These are phyloP conservation scores for Leishmania guyanensis DNA, from an alignment of 208 protist genomes.

Conservation along the genomic window DNA sequence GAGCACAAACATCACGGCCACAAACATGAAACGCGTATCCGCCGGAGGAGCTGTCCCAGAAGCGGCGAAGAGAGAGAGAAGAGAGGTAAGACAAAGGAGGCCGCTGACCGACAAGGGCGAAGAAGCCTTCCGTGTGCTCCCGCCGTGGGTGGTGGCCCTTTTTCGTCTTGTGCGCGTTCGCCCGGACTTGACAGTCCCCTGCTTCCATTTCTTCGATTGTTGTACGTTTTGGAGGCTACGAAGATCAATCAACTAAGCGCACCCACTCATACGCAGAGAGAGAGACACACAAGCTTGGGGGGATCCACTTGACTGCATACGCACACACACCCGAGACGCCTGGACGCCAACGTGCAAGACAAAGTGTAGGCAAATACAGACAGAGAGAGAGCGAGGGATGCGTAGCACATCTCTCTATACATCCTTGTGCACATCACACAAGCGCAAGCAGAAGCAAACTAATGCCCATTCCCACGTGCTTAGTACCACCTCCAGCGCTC, in stretches of 20 bases:
- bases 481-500: slow-evolving; percentile 93
- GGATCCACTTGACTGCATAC: background rate
- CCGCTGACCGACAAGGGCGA: background rate
- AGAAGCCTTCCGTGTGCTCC: background rate
- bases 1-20: too few species aligned
- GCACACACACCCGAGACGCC: background rate
- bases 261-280: background rate
- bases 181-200: background rate
- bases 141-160: background rate
- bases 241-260: background rate
- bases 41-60: background rate
- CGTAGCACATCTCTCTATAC: background rate
- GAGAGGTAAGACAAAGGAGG: background rate
- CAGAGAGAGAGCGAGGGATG: background rate
- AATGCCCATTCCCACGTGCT: background rate
- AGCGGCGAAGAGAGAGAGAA: background rate
- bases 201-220: background rate
- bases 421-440: background rate
- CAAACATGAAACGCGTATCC: background rate
- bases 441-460: slow-evolving; percentile 14
- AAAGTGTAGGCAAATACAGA: background rate
- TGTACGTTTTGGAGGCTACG: background rate
- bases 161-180: too few species aligned
- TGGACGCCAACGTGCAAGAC: background rate
- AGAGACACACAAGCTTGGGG: background rate